A percentile compares a stretch with the other conserved stretches of the same genome.
phyloP scores from a whole-genome alignment of 306 rosid species.

The Echinosophora koreensis region DNA sequence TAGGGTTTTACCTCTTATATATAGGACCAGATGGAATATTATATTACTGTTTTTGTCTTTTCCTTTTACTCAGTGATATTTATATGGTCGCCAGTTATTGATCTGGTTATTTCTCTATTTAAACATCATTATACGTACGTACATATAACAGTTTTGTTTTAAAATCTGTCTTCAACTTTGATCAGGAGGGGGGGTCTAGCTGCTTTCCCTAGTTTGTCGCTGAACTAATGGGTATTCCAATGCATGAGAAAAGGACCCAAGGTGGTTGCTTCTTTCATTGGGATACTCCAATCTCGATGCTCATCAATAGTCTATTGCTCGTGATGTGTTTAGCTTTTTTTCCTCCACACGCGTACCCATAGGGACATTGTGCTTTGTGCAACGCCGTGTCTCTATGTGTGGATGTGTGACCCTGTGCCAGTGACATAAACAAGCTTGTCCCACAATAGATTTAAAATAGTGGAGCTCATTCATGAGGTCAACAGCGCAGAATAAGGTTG shows the following conservation, averaged over 20 bases:
- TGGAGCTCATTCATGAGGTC: too few relatives aligned
- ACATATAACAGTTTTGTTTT: background rate
- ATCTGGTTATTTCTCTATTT: too few relatives aligned
- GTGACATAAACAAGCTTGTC: background rate
- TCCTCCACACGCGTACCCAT: slow-evolving; percentile 31
- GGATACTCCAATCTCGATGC: background rate
- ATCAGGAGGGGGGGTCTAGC: too few relatives aligned
- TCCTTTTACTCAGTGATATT: too few relatives aligned
- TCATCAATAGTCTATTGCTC: background rate
- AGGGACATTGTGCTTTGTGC: slow-evolving; percentile 47
- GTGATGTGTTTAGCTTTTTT: slow-evolving; percentile 1
- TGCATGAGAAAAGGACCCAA: slow-evolving; percentile 29
- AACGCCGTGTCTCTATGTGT: slow-evolving; percentile 12
- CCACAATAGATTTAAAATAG: too few relatives aligned
- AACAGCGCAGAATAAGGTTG: too few relatives aligned
- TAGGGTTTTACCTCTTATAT: too few relatives aligned
- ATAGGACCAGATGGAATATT: too few relatives aligned
- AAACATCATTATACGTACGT: too few relatives aligned
- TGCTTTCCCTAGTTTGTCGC: background rate
- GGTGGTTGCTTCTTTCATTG: background rate
- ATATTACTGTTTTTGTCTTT: too few relatives aligned
- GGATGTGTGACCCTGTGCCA: slow-evolving; percentile 2
- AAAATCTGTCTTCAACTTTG: too few relatives aligned
- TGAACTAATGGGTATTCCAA: slow-evolving; percentile 13
- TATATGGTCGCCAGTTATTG: too few relatives aligned